Evolutionary conservation across 768 basidiomycete species (phyloP), one percentile per base, ranked within the genome.

Genomic region (Kwoniella sp.): DNA sequence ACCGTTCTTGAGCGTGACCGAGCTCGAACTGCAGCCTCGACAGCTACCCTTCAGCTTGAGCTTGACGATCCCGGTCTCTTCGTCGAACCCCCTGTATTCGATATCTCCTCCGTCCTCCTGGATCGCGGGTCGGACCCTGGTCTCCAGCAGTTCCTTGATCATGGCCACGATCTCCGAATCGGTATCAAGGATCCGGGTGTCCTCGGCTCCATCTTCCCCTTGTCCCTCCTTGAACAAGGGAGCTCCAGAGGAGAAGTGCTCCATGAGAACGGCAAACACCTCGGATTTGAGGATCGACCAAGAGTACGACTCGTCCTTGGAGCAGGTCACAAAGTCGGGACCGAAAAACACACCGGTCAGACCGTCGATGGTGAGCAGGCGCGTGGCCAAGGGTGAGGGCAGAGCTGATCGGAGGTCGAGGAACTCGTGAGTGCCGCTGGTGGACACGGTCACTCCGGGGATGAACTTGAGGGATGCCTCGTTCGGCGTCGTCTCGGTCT

Each of bases 91-190:
- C 29, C 85, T 82, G 72, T 88, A 99, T 76, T 98, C 93, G 51
- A 99, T 91, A 71, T 98, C 95, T 2, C 95, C 95, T 0, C 95
- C 95, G 50, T 99, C 93, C 73, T 98, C 95, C 88, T 92, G 92
- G 55, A 99, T 98, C 4, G 91, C 88, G 5, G 95, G 95, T 48
- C 95, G 78, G 15, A 99, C 90, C 12, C 95, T 78, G 2, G 92
- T 98, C 70, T 96, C 93, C 43, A 99, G 77, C 32, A 98, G 73
- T 71, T 99, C 95, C 73, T 99, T 99, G 63, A 99, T 91, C 93
- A 98, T 99, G 7, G 89, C 95, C 3, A 99, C 89, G 3, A 89
- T 88, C 73, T 98, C 95, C 19, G 87, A 86, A 72, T 99, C 95
- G 3, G 86, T 88, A 62, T 96, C 93, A 22, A 98, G 76, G 58